Percentiles rank a stretch among this genome's conserved stretches.
Conservation (phyloP, 768 basidiomycete species). For the Calocera viscosa region DNA sequence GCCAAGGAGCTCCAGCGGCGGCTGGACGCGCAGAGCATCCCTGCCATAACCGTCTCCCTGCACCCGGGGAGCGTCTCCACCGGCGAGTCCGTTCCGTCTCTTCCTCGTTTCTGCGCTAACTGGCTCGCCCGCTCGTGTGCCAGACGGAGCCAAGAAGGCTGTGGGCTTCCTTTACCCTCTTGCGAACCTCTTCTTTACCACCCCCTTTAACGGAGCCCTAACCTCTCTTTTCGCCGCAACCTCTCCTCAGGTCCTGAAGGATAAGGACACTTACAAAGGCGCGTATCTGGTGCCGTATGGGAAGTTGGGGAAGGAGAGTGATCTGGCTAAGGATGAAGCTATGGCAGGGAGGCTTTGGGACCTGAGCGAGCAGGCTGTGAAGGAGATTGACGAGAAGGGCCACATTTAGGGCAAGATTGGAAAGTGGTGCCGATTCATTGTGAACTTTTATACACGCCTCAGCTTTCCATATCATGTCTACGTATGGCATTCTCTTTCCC, state of each 20-base stretch:
- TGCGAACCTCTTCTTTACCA: background rate
- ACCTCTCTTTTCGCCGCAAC: conserved; percentile 10
- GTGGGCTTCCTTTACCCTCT: background rate
- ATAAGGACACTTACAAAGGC: background rate
- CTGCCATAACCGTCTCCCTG: background rate
- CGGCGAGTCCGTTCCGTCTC: background rate
- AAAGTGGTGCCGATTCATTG: too few relatives aligned
- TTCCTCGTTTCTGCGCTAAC: background rate
- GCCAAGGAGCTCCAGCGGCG: background rate
- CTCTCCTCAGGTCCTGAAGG: background rate
- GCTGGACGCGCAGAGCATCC: background rate
- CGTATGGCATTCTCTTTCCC: too few relatives aligned
- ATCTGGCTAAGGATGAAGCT: background rate
- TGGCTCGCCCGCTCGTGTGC: background rate
- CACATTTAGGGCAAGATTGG: too few relatives aligned
- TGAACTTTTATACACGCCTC: too few relatives aligned
- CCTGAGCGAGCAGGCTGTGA: conserved; percentile 1
- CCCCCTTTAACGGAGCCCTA: background rate
- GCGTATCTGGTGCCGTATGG: conserved; percentile 2
- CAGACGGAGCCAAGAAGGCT: background rate
- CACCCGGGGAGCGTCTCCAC: background rate
- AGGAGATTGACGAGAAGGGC: background rate
- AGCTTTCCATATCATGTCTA: too few relatives aligned
- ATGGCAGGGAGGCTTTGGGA: background rate
- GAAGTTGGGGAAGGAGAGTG: background rate